Percentiles rank a stretch among this genome's conserved stretches.
Evolutionary conservation across 1,139 yeast species (phyloP).

Genomic region (Pichia sp.): DNA sequence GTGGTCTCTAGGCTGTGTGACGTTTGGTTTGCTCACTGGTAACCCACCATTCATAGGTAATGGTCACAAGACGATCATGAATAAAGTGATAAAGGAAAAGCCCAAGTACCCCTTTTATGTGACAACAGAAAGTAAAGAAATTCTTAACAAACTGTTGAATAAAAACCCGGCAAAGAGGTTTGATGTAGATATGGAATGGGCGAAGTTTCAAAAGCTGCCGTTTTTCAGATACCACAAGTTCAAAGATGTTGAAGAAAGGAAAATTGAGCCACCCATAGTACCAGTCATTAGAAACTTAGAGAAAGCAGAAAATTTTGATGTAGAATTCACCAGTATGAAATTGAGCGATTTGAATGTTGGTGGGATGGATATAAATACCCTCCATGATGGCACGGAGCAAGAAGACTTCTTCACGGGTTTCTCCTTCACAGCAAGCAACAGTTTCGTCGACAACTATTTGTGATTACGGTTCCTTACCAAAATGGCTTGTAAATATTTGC

Average conservation of each 20-base stretch:
- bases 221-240: constrained; percentile 80
- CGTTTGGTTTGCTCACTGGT: constrained; percentile 83
- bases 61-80: constrained; percentile 74
- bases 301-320: constrained; percentile 86
- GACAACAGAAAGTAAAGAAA: constrained; percentile 79
- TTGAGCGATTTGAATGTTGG: constrained; percentile 16
- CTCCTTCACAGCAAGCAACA: constrained; percentile 37
- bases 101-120: constrained; percentile 78
- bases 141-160: constrained; percentile 65
- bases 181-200: constrained; percentile 56
- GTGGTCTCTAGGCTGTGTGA: constrained; percentile 95
- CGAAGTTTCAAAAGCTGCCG: constrained; percentile 58
- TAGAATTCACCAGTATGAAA: constrained; percentile 71
- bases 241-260: constrained; percentile 52
- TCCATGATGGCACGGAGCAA: not conserved
- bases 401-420: constrained; percentile 37
- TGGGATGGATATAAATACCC: not conserved
- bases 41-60: constrained; percentile 93
- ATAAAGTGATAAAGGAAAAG: constrained; percentile 72
- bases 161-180: constrained; percentile 73
- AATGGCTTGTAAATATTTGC: not conserved
- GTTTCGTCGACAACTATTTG: constrained; percentile 27
- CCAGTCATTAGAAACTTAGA: constrained; percentile 82
- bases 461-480: not conserved
- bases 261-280: constrained; percentile 69